Base-by-base conservation (phyloP, 1,284 basidiomycete species). In the Cerrena zonata region DNA sequence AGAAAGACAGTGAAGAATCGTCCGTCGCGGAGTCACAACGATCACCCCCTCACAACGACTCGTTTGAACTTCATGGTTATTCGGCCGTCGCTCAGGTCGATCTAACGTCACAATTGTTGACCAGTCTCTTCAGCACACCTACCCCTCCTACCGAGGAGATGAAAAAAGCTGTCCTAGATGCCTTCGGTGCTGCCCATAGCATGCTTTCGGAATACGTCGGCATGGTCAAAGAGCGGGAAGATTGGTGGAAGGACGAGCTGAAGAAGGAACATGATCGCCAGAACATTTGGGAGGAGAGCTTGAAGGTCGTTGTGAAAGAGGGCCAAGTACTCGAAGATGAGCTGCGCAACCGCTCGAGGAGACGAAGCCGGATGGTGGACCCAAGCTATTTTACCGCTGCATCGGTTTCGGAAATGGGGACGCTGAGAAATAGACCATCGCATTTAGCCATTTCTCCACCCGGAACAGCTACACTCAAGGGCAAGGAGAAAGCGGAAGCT, bases 221-320 rank as follows among this genome's bases (percentile, higher is more conserved):
- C 34, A 93, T 94, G 82, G 76, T 80, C 1, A 74, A 76, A 44
- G 85, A 89, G 48, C 78, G 95, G n/a, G 94, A 97, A 60, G 76
- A 79, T 41, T 97, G 87, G 82, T 91, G 85, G 72, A 71, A 71
- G 45, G 70, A 69, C 30, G 72, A 78, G 52, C 73, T 91, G 13
- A 74, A 76, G 56, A 74, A 76, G 19, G 93, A 96, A 63, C 76
- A 80, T 45, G 80, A 85, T 63, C 77, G 90, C 23, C 82, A 89
- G 62, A 78, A 74, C 26, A 75, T 94, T 19, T 97, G 94, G 95
- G 94, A 97, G 69, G 89, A 94, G 68, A 94, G 91, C 66, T 72
- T 98, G 62, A 82, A 87, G 47, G 80, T 82, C 0, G 88, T 96
- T 2, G 93, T 94, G 0, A 76, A 80, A 51, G 91, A 96, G 65